Evolutionary conservation across 2,329 filamentous ascomycete genomes (phyloP), one percentile per base, ranked within the genome.

Genomic region (Colletotrichum graminicola): DNA sequence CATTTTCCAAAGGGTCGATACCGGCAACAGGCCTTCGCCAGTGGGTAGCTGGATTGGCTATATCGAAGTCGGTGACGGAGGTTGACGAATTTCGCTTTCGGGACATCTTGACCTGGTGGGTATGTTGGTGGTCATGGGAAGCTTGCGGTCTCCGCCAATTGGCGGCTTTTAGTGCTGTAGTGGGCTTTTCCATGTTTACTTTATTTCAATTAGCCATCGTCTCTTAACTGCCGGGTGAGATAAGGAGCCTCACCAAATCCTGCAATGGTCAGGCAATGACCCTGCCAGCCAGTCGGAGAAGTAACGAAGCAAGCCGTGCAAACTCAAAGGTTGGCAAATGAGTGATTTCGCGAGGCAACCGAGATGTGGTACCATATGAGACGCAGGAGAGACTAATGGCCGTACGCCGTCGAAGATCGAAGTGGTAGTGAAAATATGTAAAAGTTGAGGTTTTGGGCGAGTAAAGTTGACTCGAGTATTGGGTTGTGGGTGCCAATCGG

Each of bases 81-180:
- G 39, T 36, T 29, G 66, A 16, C 6, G 47, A 34, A 47, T 60
- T 55, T 26, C 62, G 62, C 14, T n/a, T 72, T 26, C 63, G 62
- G 39, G 34, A 29, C 8, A 54, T 21, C 16, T n/a, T 47, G 34
- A 39, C 32, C 10, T 47, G 39, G 11, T 43, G 43, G 39, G 5
- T n/a, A n/a, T 67, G 41, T 23, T 57, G 23, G 41, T 57, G 23
- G 41, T 62, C 26, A 11, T 34, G 36, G 10, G 49, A 45, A 36
- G 36, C n/a, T 8, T 60, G 41, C 5, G 63, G 54, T 47, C 59
- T 62, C n/a, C 71, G 64, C 68, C 71, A 72, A 21, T 73, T 72
- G 10, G 52, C 41, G 18, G 59, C 49, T 7, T 36, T 39, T 2
- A 65, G 45, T n/a, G 55, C 60, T 36, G 57, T 23, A 11, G 23